phyloP scores from a whole-genome alignment of 192 early-diverging fungal species.

The Podila epicladia region DNA sequence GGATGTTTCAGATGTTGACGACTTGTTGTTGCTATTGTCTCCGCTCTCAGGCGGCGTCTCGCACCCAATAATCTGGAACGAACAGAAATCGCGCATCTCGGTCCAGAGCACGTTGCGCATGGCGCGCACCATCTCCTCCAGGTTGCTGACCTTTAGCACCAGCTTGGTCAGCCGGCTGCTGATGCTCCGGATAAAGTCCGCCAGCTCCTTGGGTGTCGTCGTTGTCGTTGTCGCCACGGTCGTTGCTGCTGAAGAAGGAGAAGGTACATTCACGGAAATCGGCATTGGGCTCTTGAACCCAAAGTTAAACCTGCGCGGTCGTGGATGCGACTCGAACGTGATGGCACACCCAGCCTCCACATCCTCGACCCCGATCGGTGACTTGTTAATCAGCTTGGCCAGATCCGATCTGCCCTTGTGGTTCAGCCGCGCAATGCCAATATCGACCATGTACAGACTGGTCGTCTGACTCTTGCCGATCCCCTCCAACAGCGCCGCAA shows the following conservation, averaged over 20 bases:
- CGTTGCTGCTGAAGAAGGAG: neutral
- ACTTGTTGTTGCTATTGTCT: neutral
- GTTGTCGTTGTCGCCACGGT: neutral
- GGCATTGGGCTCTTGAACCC: neutral
- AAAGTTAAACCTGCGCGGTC: neutral
- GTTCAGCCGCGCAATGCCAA: slow-evolving; percentile 1
- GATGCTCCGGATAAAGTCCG: neutral
- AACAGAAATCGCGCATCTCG: neutral
- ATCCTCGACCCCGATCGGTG: neutral
- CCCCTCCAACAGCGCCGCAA: neutral
- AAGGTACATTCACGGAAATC: neutral
- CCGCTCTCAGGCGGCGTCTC: neutral
- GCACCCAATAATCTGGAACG: neutral
- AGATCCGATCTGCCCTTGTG: neutral
- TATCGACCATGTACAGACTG: neutral
- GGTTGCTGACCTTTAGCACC: neutral
- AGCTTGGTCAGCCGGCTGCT: neutral
- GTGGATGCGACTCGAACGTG: neutral
- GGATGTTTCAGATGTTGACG: neutral
- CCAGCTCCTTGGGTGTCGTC: slow-evolving; percentile 1
- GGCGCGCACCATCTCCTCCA: neutral
- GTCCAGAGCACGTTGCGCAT: neutral
- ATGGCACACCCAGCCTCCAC: neutral
- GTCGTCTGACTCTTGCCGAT: neutral
- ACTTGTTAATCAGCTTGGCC: neutral